Conservation (phyloP, 352 stramenopile genomes). For the Labyrinthula sp. region DNA sequence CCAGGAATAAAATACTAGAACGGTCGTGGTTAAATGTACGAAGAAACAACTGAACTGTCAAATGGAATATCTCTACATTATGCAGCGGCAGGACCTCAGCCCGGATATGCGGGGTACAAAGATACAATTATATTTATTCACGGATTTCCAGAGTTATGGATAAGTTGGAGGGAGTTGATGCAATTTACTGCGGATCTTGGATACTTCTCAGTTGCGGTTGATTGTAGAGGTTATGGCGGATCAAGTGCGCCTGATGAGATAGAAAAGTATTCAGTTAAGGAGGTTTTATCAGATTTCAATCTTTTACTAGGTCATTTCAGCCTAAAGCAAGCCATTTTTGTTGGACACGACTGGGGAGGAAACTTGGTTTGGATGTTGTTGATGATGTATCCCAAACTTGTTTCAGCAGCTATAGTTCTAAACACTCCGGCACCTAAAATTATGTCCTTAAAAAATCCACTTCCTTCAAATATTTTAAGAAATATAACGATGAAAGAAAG, state of each 20-base stretch:
- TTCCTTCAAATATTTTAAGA: not conserved
- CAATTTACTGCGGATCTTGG: slow-evolving; percentile 2
- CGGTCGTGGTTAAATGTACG: too few species aligned
- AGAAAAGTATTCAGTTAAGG: slow-evolving; percentile 3
- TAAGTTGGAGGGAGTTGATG: slow-evolving; percentile 15
- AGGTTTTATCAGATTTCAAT: slow-evolving; percentile 12
- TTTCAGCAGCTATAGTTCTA: slow-evolving; percentile 3
- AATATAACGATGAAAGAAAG: slow-evolving; percentile 3
- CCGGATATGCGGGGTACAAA: not conserved
- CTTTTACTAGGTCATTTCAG: slow-evolving; percentile 8
- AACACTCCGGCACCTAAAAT: slow-evolving; percentile 11
- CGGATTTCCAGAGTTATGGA: slow-evolving; percentile 17
- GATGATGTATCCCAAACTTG: not conserved
- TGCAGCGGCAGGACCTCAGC: too few species aligned
- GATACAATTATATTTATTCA: slow-evolving; percentile 17
- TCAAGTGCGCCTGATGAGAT: slow-evolving; percentile 3
- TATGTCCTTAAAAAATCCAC: not conserved
- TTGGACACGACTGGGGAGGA: slow-evolving; percentile 25
- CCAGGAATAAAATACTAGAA: too few species aligned
- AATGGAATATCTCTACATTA: too few species aligned
- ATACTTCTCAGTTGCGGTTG: slow-evolving; percentile 8
- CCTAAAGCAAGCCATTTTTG: slow-evolving; percentile 9
- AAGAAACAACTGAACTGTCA: too few species aligned
- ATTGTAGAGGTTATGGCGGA: slow-evolving; percentile 23
- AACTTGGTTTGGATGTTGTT: slow-evolving; percentile 10